Conservation (phyloP, 257 asterid genomes). For the Phtheirospermum japonicum region DNA sequence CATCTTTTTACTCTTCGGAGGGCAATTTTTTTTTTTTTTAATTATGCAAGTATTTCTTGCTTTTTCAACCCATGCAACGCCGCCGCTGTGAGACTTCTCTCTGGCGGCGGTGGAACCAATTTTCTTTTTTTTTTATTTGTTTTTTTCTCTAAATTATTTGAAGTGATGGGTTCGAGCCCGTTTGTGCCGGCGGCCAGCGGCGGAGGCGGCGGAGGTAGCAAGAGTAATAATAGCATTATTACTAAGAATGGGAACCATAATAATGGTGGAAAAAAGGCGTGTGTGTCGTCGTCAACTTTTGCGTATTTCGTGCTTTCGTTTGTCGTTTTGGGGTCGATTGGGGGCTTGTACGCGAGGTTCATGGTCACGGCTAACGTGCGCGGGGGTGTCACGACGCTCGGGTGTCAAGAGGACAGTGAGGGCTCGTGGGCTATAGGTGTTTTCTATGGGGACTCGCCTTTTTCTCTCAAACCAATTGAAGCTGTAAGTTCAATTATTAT, state of each 20-base stretch:
- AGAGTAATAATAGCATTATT: slow-evolving; percentile 1
- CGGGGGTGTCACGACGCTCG: slow-evolving; percentile 43
- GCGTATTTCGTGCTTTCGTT: slow-evolving; percentile 59
- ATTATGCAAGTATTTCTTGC: slow-evolving; percentile 20
- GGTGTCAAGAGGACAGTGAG: slow-evolving; percentile 75
- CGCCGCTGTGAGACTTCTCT: slow-evolving; percentile 17
- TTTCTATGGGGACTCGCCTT: slow-evolving; percentile 87
- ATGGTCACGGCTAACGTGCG: slow-evolving; percentile 63
- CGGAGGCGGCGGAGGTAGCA: slow-evolving; percentile 28
- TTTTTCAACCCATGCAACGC: slow-evolving; percentile 25
- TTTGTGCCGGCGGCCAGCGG: slow-evolving; percentile 25
- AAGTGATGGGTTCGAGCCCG: slow-evolving; percentile 38
- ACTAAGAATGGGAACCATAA: slow-evolving; percentile 23
- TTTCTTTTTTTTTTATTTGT: background rate
- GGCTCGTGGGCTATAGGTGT: slow-evolving; percentile 95
- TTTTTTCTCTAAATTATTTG: background rate
- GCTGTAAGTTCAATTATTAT: slow-evolving; percentile 43
- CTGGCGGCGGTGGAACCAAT: background rate
- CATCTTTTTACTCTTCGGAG: too few relatives aligned
- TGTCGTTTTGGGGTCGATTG: slow-evolving; percentile 66
- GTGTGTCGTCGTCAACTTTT: slow-evolving; percentile 39
- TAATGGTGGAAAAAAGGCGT: slow-evolving; percentile 14
- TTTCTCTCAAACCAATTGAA: slow-evolving; percentile 89
- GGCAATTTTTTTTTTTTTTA: too few relatives aligned
- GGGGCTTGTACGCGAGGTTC: slow-evolving; percentile 52